These are phyloP conservation scores for Sicyos edulis DNA, from an alignment of 306 rosid species.

Conservation along the genomic window DNA sequence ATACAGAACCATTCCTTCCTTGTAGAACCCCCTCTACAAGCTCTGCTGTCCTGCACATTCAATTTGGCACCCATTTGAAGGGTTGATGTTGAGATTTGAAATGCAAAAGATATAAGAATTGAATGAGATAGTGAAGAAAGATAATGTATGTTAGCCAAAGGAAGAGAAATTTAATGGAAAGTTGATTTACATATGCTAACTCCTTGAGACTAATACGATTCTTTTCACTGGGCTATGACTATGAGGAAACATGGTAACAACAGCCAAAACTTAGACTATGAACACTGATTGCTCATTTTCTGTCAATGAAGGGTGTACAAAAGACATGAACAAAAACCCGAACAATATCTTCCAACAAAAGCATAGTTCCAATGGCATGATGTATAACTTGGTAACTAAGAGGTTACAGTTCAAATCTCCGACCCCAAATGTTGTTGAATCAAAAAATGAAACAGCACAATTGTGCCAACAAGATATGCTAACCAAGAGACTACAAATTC, in stretches of 20 bases:
- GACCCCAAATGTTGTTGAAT: too few relatives aligned
- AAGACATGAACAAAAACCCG: neutral
- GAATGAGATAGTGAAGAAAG: neutral
- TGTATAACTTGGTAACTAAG: too few relatives aligned
- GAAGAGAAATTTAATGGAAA: neutral
- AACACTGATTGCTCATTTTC: neutral
- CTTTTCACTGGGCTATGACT: neutral
- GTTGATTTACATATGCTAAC: neutral
- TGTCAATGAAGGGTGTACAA: neutral
- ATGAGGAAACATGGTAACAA: constrained; percentile 1
- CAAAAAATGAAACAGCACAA: too few relatives aligned
- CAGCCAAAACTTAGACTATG: neutral
- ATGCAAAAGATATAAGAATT: neutral
- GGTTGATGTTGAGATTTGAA: neutral
- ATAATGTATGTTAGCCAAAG: neutral
- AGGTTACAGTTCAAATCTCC: too few relatives aligned
- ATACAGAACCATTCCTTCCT: constrained; percentile 93
- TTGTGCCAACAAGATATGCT: too few relatives aligned
- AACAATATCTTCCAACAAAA: too few relatives aligned
- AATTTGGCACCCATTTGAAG: constrained; percentile 3
- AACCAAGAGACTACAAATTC: too few relatives aligned
- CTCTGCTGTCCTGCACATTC: constrained; percentile 63
- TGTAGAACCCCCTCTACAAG: constrained; percentile 91
- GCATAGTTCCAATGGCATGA: too few relatives aligned
- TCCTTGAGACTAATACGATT: neutral